Conservation (phyloP, 106 monocot genomes). For the Dioscorea alata region DNA sequence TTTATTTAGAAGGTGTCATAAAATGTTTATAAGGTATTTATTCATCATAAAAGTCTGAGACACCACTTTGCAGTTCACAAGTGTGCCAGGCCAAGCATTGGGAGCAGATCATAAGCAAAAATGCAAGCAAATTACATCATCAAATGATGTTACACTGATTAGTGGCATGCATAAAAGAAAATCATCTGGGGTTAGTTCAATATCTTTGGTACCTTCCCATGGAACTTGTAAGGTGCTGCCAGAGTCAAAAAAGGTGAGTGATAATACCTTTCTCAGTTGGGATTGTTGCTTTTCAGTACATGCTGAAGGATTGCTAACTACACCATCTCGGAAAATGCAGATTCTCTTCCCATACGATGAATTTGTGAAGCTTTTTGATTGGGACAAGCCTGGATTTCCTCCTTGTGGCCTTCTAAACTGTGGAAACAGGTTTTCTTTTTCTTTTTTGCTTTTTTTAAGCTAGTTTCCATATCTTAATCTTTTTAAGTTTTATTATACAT, state of each 20-base stretch:
- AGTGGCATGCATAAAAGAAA: conserved; percentile 11
- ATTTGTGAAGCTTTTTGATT: conserved; percentile 81
- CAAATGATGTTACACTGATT: conserved; percentile 8
- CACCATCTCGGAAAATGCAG: conserved; percentile 26
- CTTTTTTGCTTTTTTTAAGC: no score
- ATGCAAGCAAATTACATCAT: conserved; percentile 42
- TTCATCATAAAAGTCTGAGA: no score
- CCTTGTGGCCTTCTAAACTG: conserved; percentile 94
- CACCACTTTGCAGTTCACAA: conserved; percentile 37
- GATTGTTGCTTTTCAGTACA: neutral
- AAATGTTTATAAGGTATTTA: no score
- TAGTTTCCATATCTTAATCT: neutral
- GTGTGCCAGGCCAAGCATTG: conserved; percentile 72
- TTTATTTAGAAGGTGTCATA: no score
- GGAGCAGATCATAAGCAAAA: conserved; percentile 53
- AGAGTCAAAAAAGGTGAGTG: conserved; percentile 54
- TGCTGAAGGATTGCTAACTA: neutral
- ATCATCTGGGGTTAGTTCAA: conserved; percentile 30
- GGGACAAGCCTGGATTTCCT: conserved; percentile 60
- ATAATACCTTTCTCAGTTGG: neutral
- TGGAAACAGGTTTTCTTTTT: conserved; percentile 69
- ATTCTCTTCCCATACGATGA: conserved; percentile 94
- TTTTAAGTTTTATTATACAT: no score
- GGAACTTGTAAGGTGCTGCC: conserved; percentile 35
- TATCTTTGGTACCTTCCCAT: conserved; percentile 57